Percentiles rank a stretch among this genome's conserved stretches.
These are phyloP conservation scores for Cicer arietinum DNA, from an alignment of 306 rosid genomes.

Conservation along the genomic window DNA sequence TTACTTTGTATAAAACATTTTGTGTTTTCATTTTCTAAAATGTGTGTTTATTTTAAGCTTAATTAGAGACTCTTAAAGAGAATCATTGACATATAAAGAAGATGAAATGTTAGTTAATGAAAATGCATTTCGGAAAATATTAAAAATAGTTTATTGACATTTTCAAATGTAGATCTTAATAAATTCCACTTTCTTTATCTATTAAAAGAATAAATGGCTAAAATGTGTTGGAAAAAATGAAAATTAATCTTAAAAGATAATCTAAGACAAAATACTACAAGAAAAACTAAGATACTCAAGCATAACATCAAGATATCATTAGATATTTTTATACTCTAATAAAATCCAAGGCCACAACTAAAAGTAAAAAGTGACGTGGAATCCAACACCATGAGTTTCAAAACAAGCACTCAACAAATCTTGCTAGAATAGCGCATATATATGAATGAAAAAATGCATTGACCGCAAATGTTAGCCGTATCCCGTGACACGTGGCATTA, in stretches of 20 bases:
- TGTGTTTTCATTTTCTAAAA: too few relatives aligned
- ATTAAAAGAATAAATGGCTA: background rate
- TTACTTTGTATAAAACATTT: too few relatives aligned
- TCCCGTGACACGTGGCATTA: background rate
- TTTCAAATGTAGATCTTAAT: background rate
- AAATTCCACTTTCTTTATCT: constrained; percentile 8
- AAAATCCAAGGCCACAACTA: background rate
- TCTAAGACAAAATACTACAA: background rate
- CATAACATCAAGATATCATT: too few relatives aligned
- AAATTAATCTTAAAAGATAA: background rate
- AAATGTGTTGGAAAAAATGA: background rate
- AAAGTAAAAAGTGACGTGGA: background rate
- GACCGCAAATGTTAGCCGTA: constrained; percentile 6
- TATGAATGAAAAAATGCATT: background rate
- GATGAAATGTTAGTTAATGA: too few relatives aligned
- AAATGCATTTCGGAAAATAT: too few relatives aligned
- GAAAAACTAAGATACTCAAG: too few relatives aligned
- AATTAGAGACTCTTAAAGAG: too few relatives aligned
- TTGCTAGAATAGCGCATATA: background rate
- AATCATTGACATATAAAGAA: too few relatives aligned
- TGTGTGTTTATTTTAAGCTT: too few relatives aligned
- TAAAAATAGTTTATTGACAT: too few relatives aligned
- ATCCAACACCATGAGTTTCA: constrained; percentile 13
- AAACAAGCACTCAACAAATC: constrained; percentile 30
- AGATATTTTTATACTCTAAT: too few relatives aligned